Evolutionary conservation across 2,329 filamentous ascomycete genomes (phyloP).

Genomic region (Phaeosphaeriaceae sp.): DNA sequence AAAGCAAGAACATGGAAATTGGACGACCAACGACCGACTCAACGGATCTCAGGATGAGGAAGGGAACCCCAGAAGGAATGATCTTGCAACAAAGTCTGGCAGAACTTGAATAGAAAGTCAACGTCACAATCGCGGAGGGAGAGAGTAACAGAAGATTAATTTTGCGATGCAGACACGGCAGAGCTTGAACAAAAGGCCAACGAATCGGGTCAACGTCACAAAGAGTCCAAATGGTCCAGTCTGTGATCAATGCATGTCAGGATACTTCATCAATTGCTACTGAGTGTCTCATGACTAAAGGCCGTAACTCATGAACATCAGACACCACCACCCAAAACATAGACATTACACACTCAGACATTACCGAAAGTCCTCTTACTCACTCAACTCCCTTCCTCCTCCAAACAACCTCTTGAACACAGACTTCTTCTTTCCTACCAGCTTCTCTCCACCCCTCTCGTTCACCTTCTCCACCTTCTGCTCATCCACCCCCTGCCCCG

Average conservation of each 20-base stretch:
- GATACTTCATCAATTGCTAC: neutral
- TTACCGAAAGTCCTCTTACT: conserved; percentile 1
- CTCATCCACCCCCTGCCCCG: conserved; percentile 5
- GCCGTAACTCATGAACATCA: neutral
- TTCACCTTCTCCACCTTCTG: conserved; percentile 4
- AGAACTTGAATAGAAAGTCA: no score
- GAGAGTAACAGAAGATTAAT: no score
- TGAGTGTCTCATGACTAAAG: neutral
- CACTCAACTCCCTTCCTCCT: neutral
- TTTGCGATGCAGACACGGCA: neutral
- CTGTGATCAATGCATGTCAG: neutral
- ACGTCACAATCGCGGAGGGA: no score
- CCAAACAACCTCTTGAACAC: conserved; percentile 28
- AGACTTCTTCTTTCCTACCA: conserved; percentile 11
- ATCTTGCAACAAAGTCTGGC: no score
- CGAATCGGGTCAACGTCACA: neutral
- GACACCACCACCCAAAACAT: neutral
- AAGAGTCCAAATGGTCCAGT: no score
- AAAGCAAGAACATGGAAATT: no score
- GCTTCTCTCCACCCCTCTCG: conserved; percentile 13
- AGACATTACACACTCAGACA: neutral
- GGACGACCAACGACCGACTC: no score
- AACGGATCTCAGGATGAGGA: no score
- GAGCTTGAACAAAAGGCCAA: neutral
- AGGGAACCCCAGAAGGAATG: no score